A percentile compares a stretch with the other conserved stretches of the same genome.
phyloP scores from a whole-genome alignment of 768 basidiomycete genomes.

The Goffeauzyma gilvescens region DNA sequence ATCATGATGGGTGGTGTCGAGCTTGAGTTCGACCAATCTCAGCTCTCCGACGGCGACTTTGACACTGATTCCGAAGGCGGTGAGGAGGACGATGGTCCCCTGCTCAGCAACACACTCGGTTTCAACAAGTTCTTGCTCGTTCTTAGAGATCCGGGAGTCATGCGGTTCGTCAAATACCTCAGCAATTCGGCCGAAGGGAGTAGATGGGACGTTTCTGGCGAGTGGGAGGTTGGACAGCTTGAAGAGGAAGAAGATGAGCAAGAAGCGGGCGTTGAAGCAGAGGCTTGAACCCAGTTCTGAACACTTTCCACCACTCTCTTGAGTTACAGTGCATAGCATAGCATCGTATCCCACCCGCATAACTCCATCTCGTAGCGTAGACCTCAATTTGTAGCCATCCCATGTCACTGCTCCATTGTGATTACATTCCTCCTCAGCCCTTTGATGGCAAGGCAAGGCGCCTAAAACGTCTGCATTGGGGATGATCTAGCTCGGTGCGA shows the following conservation, averaged over 20 bases:
- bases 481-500: no score
- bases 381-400: no score
- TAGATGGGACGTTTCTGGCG: constrained; percentile 79
- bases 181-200: constrained; percentile 74
- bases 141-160: constrained; percentile 74
- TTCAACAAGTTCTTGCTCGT: constrained; percentile 81
- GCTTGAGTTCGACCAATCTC: constrained; percentile 30
- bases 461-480: no score
- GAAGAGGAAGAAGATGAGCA: constrained; percentile 42
- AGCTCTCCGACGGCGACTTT: constrained; percentile 28
- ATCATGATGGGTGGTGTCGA: constrained; percentile 25
- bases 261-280: no score
- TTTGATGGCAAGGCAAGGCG: no score
- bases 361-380: no score
- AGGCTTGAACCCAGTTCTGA: no score
- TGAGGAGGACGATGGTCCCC: constrained; percentile 50
- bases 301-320: no score
- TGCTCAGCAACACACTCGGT: constrained; percentile 68
- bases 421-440: no score
- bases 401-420: no score
- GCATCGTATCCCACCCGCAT: no score
- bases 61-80: constrained; percentile 32
- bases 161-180: constrained; percentile 90
- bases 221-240: constrained; percentile 74
- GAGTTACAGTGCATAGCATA: no score